Conservation (phyloP, 768 basidiomycete species). For the Panaeolus cyanescens region DNA sequence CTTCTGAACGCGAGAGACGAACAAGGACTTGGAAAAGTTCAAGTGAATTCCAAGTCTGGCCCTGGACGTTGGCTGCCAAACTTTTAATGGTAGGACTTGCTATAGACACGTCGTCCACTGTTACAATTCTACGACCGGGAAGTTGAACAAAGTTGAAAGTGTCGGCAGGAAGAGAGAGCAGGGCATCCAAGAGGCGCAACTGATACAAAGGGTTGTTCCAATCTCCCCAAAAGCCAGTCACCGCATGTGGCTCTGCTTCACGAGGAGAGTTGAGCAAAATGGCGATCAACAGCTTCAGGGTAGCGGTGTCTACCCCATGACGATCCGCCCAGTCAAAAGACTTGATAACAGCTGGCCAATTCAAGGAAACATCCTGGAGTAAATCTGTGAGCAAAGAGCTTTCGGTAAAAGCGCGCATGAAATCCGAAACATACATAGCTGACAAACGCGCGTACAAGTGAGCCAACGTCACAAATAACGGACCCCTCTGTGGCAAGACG, state of each 20-base stretch:
- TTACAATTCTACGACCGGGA: conserved; percentile 81
- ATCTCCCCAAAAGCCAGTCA: conserved; percentile 80
- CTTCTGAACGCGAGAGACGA: conserved; percentile 73
- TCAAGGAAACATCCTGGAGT: conserved; percentile 60
- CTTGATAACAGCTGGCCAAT: conserved; percentile 83
- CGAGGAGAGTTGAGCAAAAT: conserved; percentile 83
- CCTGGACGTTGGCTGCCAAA: conserved; percentile 87
- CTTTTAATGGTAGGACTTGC: conserved; percentile 93
- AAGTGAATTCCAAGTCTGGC: conserved; percentile 92
- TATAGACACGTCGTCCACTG: conserved; percentile 82
- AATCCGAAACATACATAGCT: conserved; percentile 61
- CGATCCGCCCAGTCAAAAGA: conserved; percentile 87
- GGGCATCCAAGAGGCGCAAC: conserved; percentile 82
- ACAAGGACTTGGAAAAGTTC: conserved; percentile 90
- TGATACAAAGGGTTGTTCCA: conserved; percentile 90
- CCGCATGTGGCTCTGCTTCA: conserved; percentile 75
- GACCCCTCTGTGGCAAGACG: conserved; percentile 74
- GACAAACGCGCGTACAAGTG: conserved; percentile 70
- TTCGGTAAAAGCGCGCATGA: conserved; percentile 1
- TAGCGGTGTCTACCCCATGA: conserved; percentile 85
- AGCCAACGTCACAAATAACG: conserved; percentile 70
- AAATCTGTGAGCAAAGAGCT: conserved; percentile 8
- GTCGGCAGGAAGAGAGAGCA: conserved; percentile 86
- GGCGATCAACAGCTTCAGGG: conserved; percentile 85
- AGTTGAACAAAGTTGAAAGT: conserved; percentile 92